These are phyloP conservation scores for Amesomyces nigricolor DNA, from an alignment of 2,329 filamentous ascomycete species.

Conservation along the genomic window DNA sequence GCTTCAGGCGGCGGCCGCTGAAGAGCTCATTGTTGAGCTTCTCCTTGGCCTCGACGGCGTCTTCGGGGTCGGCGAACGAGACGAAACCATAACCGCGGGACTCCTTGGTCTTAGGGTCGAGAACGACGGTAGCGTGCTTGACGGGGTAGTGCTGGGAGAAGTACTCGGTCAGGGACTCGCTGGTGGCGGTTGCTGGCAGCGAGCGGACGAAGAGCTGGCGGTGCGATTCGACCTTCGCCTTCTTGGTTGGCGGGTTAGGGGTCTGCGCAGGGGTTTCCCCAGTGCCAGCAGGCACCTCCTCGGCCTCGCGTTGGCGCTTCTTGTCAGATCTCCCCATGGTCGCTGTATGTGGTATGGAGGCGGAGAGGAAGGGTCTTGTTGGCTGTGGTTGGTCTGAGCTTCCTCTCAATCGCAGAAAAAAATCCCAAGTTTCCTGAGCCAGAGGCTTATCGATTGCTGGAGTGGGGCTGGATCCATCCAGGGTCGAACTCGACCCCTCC, in stretches of 20 bases:
- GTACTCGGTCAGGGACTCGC: conserved; percentile 74
- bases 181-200: conserved; percentile 71
- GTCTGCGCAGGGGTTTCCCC: conserved; percentile 15
- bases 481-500: conserved; percentile 14
- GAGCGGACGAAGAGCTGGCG: conserved; percentile 87
- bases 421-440: conserved; percentile 13
- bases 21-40: conserved; percentile 75
- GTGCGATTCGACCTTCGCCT: conserved; percentile 53
- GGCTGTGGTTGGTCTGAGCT: conserved; percentile 12
- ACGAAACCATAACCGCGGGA: conserved; percentile 96
- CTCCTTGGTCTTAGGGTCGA: conserved; percentile 76
- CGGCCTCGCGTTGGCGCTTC: conserved; percentile 34
- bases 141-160: conserved; percentile 94
- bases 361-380: not conserved
- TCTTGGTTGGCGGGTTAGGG: conserved; percentile 43
- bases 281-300: conserved; percentile 22
- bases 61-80: conserved; percentile 89
- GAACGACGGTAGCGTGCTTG: conserved; percentile 91
- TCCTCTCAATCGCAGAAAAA: conserved; percentile 1
- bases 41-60: conserved; percentile 73
- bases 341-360: not conserved
- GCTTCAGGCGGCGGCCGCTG: conserved; percentile 72
- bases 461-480: not conserved
- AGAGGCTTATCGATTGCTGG: conserved; percentile 14
- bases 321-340: conserved; percentile 26